phyloP scores from a whole-genome alignment of 1,139 yeast genomes.

The Zhuliangozyma blackwelliae region DNA sequence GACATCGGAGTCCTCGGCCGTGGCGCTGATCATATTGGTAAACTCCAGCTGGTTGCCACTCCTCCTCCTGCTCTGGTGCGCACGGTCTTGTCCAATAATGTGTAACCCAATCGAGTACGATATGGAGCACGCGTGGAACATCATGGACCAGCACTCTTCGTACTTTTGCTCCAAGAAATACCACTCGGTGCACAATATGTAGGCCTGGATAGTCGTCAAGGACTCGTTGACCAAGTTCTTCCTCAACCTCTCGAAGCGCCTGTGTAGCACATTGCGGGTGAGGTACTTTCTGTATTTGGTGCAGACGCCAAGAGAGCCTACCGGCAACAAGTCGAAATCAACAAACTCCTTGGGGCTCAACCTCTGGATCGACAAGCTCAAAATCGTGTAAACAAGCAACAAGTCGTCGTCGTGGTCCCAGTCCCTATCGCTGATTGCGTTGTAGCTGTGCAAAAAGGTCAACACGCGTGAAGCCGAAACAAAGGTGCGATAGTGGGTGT shows the following conservation, averaged over 20 bases:
- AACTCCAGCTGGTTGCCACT: conserved; percentile 2
- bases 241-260: conserved; percentile 40
- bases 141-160: conserved; percentile 48
- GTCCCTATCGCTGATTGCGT: conserved; percentile 26
- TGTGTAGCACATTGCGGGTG: conserved; percentile 26
- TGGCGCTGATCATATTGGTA: conserved; percentile 8
- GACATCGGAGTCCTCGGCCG: conserved; percentile 10
- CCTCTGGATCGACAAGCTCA: conserved; percentile 37
- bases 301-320: conserved; percentile 15
- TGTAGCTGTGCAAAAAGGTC: conserved; percentile 27
- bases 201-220: conserved; percentile 43
- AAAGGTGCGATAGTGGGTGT: conserved; percentile 29
- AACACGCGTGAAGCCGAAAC: conserved; percentile 23
- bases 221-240: conserved; percentile 46
- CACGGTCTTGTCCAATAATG: conserved; percentile 29
- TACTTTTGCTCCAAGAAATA: conserved; percentile 45
- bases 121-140: conserved; percentile 45
- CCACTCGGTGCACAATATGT: conserved; percentile 49
- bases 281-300: conserved; percentile 25
- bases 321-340: conserved; percentile 19
- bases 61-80: too few relatives aligned
- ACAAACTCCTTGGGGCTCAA: conserved; percentile 33
- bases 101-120: conserved; percentile 52
- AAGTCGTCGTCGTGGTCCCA: conserved; percentile 53
- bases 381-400: conserved; percentile 41